phyloP scores from a whole-genome alignment of 2,329 filamentous ascomycete species.

The Corynespora cassiicola region DNA sequence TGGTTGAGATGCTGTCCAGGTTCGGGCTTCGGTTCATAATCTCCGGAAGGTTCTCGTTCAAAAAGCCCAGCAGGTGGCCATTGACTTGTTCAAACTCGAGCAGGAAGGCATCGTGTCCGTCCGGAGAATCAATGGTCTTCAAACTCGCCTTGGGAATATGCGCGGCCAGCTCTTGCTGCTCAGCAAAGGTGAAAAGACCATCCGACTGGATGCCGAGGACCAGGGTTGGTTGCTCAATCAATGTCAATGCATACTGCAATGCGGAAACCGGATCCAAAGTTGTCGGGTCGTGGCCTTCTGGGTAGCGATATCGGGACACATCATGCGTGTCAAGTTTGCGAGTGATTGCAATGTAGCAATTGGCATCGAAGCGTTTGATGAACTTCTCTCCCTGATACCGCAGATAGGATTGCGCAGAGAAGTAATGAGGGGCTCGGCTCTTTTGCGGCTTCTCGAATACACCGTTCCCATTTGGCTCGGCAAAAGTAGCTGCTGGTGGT shows the following conservation, averaged over 20 bases:
- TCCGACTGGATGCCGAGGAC: conserved; percentile 96
- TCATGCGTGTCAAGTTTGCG: conserved; percentile 98
- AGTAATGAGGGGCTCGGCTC: conserved; percentile 72
- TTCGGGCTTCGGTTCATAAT: conserved; percentile 72
- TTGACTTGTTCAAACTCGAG: conserved; percentile 98
- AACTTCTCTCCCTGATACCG: conserved; percentile 97
- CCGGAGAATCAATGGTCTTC: conserved; percentile 88
- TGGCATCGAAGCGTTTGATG: conserved; percentile 94
- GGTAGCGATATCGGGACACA: conserved; percentile 76
- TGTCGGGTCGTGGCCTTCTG: conserved; percentile 38
- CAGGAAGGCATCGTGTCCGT: conserved; percentile 95
- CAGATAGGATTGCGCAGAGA: conserved; percentile 96
- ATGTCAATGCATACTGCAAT: conserved; percentile 71
- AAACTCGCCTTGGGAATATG: conserved; percentile 79
- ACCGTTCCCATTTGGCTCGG: conserved; percentile 14
- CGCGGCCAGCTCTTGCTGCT: conserved; percentile 89
- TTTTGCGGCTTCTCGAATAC: conserved; percentile 42
- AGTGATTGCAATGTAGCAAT: conserved; percentile 99
- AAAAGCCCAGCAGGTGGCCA: conserved; percentile 80
- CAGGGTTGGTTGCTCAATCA: conserved; percentile 87
- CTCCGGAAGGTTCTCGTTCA: conserved; percentile 82
- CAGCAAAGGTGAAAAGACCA: conserved; percentile 94
- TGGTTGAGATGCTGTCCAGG: conserved; percentile 40
- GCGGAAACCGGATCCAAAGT: conserved; percentile 61
- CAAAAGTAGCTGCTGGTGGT: conserved; percentile 27